A percentile compares a stretch with the other conserved stretches of the same genome.
Evolutionary conservation across 768 basidiomycete species (phyloP).

Genomic region (Macrolepiota albuminosa): DNA sequence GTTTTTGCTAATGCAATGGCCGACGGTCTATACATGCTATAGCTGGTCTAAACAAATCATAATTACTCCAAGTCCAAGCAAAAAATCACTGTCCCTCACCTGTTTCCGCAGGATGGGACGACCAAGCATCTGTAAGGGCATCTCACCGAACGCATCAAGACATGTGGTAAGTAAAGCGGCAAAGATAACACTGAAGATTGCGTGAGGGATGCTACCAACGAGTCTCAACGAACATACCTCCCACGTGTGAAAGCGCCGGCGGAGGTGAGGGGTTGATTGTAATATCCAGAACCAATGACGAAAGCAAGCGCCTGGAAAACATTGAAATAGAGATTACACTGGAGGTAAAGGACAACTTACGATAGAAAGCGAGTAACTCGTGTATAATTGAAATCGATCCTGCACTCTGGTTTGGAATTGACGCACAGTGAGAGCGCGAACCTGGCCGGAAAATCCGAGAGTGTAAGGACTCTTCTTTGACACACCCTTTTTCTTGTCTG

Average conservation of each 20-base stretch:
- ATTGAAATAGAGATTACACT: neutral
- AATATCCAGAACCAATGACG: slow-evolving; percentile 71
- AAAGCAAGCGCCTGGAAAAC: slow-evolving; percentile 44
- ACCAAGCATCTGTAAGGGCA: slow-evolving; percentile 76
- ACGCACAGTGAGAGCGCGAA: slow-evolving; percentile 60
- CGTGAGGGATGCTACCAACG: neutral
- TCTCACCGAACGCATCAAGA: slow-evolving; percentile 72
- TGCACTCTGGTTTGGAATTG: slow-evolving; percentile 74
- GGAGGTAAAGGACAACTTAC: slow-evolving; percentile 31
- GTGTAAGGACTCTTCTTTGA: slow-evolving; percentile 81
- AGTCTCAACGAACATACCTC: slow-evolving; percentile 28
- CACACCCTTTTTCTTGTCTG: slow-evolving; percentile 75
- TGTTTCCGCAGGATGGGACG: slow-evolving; percentile 72
- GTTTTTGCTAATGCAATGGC: slow-evolving; percentile 64
- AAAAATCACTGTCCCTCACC: slow-evolving; percentile 17
- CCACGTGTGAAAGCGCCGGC: slow-evolving; percentile 86
- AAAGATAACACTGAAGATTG: slow-evolving; percentile 55
- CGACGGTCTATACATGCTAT: slow-evolving; percentile 63
- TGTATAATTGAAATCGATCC: slow-evolving; percentile 73
- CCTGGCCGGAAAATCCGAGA: slow-evolving; percentile 71
- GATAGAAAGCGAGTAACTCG: slow-evolving; percentile 58
- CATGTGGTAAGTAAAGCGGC: slow-evolving; percentile 59
- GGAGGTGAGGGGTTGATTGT: slow-evolving; percentile 66
- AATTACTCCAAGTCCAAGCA: neutral
- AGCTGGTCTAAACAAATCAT: slow-evolving; percentile 36